Evolutionary conservation across 371 early-diverging fungal species (phyloP).

Genomic region (Mortierella sp.): DNA sequence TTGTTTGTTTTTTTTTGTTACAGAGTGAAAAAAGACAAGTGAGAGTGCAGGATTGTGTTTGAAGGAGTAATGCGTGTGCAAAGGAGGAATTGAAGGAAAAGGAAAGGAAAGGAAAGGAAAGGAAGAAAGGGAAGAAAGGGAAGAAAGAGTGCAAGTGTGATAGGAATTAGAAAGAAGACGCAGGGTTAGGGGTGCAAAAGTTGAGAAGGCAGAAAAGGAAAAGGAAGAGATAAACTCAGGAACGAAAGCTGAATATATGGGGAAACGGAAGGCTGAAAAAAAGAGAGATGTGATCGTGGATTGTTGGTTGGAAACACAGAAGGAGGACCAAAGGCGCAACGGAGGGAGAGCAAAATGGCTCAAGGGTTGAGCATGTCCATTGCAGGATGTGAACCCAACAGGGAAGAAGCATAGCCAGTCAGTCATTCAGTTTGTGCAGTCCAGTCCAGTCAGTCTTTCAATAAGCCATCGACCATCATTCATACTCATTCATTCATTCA

Average conservation of each 20-base stretch:
- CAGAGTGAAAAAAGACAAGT: neutral
- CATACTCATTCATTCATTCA: neutral
- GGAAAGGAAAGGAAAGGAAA: too few relatives aligned
- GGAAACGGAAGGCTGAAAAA: neutral
- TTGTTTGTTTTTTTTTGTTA: neutral
- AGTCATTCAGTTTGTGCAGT: neutral
- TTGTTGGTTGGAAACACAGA: neutral
- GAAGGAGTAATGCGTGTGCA: neutral
- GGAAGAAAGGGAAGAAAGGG: too few relatives aligned
- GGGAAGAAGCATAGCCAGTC: neutral
- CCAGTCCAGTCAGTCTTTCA: neutral
- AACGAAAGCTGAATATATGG: neutral
- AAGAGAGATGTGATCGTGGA: constrained; percentile 9
- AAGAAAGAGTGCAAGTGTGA: neutral
- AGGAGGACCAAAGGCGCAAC: neutral
- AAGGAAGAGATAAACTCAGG: constrained; percentile 4
- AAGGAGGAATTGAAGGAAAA: too few relatives aligned
- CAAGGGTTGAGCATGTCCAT: neutral
- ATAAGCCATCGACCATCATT: neutral
- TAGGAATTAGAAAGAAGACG: neutral
- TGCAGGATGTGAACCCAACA: neutral
- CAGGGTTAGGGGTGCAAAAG: neutral
- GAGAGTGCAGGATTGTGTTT: neutral
- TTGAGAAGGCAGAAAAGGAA: constrained; percentile 4
- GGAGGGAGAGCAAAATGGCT: neutral